These are phyloP conservation scores for Vitis hybrid DNA, from an alignment of 177 flowering plant species.

Conservation along the genomic window DNA sequence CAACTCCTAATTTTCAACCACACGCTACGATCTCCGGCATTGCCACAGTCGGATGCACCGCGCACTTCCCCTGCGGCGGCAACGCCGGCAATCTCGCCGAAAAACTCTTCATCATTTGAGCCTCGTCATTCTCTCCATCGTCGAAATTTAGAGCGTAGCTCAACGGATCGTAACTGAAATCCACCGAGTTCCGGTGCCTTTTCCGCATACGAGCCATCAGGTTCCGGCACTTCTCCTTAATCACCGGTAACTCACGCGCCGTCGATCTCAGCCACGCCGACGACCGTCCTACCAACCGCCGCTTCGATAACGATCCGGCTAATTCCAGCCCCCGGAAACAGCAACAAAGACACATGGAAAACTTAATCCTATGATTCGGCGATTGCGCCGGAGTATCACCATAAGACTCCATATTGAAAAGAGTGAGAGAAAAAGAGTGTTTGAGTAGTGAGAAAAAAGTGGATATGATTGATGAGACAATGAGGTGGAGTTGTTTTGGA, in stretches of 20 bases:
- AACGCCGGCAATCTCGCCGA: constrained; percentile 43
- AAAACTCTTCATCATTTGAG: constrained; percentile 37
- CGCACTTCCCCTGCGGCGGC: constrained; percentile 17
- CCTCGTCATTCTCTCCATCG: constrained; percentile 27
- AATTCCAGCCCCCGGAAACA: constrained; percentile 17
- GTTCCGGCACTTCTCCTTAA: constrained; percentile 37
- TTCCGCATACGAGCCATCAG: constrained; percentile 26
- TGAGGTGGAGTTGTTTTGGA: too few species aligned
- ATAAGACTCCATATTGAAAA: constrained; percentile 1
- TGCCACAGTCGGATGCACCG: constrained; percentile 31
- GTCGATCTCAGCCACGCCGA: constrained; percentile 26
- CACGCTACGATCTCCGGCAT: constrained; percentile 5
- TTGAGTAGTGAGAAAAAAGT: too few species aligned
- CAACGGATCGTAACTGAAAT: constrained; percentile 57
- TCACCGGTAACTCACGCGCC: constrained; percentile 39
- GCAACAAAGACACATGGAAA: constrained; percentile 26
- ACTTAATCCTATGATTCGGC: constrained; percentile 18
- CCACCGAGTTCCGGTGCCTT: constrained; percentile 29
- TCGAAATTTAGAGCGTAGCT: constrained; percentile 68
- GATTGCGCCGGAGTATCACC: constrained; percentile 11
- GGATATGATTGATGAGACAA: too few species aligned
- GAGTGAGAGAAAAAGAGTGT: background rate
- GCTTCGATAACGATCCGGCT: background rate
- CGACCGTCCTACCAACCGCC: too few species aligned
- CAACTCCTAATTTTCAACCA: constrained; percentile 1